phyloP scores from a whole-genome alignment of 2,329 filamentous ascomycete genomes.

The Talaromyces funiculosus region DNA sequence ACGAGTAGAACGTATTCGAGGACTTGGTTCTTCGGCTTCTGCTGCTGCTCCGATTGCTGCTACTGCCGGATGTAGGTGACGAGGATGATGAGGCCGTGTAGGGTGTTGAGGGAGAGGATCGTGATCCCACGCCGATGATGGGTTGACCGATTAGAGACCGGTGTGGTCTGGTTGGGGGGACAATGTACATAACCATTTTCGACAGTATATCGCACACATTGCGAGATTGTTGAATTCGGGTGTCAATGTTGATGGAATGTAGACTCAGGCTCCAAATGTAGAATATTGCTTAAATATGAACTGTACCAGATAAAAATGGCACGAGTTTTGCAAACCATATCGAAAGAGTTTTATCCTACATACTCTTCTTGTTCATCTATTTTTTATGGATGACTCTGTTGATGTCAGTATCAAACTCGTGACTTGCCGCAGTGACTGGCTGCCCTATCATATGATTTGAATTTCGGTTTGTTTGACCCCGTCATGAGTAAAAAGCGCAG shows the following conservation, averaged over 20 bases:
- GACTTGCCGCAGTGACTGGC: constrained; percentile 2
- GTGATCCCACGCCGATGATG: constrained; percentile 8
- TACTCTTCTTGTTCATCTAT: background rate
- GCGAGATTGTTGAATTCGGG: background rate
- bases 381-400: background rate
- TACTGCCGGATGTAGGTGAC: constrained; percentile 3
- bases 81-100: constrained; percentile 2
- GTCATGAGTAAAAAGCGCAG: background rate
- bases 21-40: constrained; percentile 3
- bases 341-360: background rate
- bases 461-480: background rate
- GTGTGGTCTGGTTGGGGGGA: constrained; percentile 6
- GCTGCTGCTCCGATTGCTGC: background rate
- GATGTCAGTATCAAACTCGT: constrained; percentile 2
- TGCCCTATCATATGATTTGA: constrained; percentile 7
- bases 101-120: background rate
- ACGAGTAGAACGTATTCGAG: background rate
- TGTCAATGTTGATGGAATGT: background rate
- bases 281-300: constrained; percentile 4
- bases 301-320: background rate
- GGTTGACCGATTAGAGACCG: constrained; percentile 11
- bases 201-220: background rate
- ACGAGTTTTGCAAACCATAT: background rate
- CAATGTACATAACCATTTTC: constrained; percentile 13
- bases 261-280: background rate